phyloP scores from a whole-genome alignment of 192 early-diverging fungal species.

The Coemansia sp. region DNA sequence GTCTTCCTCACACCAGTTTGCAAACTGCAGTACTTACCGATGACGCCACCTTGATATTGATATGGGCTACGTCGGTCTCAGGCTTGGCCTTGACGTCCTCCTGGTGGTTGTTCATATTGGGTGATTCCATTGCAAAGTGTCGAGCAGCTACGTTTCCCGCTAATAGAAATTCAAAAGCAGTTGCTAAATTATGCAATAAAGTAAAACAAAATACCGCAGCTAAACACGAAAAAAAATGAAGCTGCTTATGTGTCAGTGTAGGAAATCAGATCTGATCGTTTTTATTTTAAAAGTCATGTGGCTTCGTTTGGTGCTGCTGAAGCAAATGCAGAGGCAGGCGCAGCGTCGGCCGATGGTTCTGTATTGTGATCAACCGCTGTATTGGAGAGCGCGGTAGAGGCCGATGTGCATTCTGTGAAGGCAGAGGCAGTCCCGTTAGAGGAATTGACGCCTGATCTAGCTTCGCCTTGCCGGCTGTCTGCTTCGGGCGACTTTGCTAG shows the following conservation, averaged over 20 bases:
- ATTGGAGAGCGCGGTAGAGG: neutral
- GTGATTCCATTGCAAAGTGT: neutral
- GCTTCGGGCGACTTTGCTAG: constrained; percentile 15
- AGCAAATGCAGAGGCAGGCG: neutral
- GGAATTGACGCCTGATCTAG: neutral
- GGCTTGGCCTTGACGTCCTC: constrained; percentile 57
- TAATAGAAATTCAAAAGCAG: neutral
- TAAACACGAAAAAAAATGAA: neutral
- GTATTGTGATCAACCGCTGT: neutral
- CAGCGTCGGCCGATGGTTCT: neutral
- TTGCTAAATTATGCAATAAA: constrained; percentile 3
- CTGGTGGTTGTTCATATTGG: constrained; percentile 2
- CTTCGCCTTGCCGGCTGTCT: constrained; percentile 4
- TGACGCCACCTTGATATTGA: constrained; percentile 89
- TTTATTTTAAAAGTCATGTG: constrained; percentile 3
- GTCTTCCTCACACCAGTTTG: neutral
- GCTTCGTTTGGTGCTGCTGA: neutral
- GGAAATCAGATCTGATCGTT: neutral
- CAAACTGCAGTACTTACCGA: constrained; percentile 56
- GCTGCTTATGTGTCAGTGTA: too few species aligned
- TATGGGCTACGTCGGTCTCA: constrained; percentile 62
- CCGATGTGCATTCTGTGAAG: neutral
- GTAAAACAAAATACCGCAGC: neutral
- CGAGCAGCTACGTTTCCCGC: neutral
- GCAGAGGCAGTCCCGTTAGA: neutral